These are phyloP conservation scores for Fallopia convolvulus DNA, from an alignment of 148 eudicot genomes.

Conservation along the genomic window DNA sequence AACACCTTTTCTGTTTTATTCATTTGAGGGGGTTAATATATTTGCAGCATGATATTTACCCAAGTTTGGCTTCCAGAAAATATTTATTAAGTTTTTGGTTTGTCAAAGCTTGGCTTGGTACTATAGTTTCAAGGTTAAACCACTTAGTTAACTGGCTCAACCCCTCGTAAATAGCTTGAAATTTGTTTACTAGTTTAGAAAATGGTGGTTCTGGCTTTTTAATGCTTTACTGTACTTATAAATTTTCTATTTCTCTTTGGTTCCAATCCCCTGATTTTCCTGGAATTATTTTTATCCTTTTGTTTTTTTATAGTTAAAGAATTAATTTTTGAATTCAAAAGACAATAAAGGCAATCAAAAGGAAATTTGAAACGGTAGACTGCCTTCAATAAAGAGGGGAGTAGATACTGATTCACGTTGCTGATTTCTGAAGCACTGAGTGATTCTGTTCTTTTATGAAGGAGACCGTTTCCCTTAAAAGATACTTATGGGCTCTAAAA, in stretches of 20 bases:
- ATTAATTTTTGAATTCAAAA: background rate
- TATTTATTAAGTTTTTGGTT: background rate
- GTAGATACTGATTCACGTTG: background rate
- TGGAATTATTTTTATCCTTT: background rate
- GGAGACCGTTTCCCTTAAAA: background rate
- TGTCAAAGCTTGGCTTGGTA: background rate
- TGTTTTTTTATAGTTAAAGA: background rate
- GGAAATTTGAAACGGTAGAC: background rate
- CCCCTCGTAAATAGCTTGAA: background rate
- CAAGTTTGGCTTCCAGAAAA: background rate
- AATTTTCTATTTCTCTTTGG: background rate
- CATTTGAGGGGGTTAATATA: background rate
- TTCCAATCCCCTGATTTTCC: background rate
- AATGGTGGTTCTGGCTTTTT: background rate
- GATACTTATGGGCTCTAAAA: too few species aligned
- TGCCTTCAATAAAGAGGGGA: background rate
- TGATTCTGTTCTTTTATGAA: background rate
- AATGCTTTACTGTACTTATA: background rate
- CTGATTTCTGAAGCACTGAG: background rate
- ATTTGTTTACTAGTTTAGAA: background rate
- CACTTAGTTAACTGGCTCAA: background rate
- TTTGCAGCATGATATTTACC: background rate
- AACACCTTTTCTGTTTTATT: background rate
- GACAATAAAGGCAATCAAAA: background rate
- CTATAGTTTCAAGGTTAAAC: background rate